Base-by-base conservation (phyloP, 2,329 filamentous ascomycete species). In the Trichoderma atroviride region DNA sequence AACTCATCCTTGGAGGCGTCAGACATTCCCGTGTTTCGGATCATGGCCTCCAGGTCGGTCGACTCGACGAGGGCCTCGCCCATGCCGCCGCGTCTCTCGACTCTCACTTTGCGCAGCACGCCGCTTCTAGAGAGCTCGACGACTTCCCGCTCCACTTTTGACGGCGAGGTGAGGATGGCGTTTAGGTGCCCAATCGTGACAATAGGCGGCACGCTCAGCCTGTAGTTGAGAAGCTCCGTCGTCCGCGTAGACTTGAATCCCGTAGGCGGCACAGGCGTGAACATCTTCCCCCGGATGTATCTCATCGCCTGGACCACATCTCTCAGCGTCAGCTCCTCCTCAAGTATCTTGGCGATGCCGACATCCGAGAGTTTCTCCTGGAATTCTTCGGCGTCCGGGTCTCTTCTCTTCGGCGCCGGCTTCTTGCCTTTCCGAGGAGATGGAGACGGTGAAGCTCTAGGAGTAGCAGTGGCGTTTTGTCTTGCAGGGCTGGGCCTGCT, bases 101-200 rank as follows among this genome's bases (percentile, higher is more conserved):
- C 86, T 2, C 86, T 83, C 13, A 93, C 82, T 75, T 87, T 88
- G 53, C 89, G 82, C 57, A 93, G 70, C 5, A 84, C 80, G 0
- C 91, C 90, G 13, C 81, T 82, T 14, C 83, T 81, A 22, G 86
- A 78, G 43, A 93, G 82, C 73, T 88, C 85, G 4, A 86, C 89
- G 24, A 91, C 83, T 76, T 92, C 91, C 57, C 91, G 83, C 78
- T 93, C 91, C 1, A 88, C 88, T 1, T 81, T 83, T 0, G 90
- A 92, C 1, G 90, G 87, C 2, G 87, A 88, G 11, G 79, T 80
- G 56, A 91, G 83, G 2, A 93, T 78, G 1, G 89, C 86, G 71
- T 90, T 86, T 7, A 94, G 77, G 76, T 94, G 91, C 1, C 88
- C 86, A 24, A 89, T 78, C 0, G 88, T 90, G 5, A 91, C 87